A percentile compares a stretch with the other conserved stretches of the same genome.
phyloP scores from a whole-genome alignment of 225 moss, liverwort and hornwort genomes.

The Asterella californica region DNA sequence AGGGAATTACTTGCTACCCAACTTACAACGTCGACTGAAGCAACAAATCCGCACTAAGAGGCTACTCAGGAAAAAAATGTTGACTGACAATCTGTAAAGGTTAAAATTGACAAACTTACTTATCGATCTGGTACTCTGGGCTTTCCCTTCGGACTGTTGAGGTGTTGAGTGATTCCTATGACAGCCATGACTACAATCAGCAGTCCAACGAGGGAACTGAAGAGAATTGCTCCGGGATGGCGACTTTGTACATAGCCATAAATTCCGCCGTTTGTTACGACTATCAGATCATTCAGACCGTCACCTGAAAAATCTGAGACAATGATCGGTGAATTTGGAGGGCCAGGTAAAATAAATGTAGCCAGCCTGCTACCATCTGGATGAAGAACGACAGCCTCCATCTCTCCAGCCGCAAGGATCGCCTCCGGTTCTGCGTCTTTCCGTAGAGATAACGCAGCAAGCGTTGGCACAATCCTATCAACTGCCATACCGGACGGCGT shows the following conservation, averaged over 20 bases:
- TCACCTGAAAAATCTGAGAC: slow-evolving; percentile 78
- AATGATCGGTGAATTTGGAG: slow-evolving; percentile 52
- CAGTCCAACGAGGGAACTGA: slow-evolving; percentile 71
- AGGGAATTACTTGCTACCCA: not conserved
- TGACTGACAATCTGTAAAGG: not conserved
- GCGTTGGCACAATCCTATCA: slow-evolving; percentile 48
- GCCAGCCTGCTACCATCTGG: slow-evolving; percentile 67
- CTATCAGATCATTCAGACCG: slow-evolving; percentile 70
- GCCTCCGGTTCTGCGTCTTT: slow-evolving; percentile 52
- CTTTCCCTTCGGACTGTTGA: slow-evolving; percentile 65
- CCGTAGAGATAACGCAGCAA: slow-evolving; percentile 60
- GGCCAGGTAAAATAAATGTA: slow-evolving; percentile 50
- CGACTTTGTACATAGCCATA: slow-evolving; percentile 85
- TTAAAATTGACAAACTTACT: not conserved
- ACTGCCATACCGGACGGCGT: slow-evolving; percentile 35
- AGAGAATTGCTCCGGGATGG: slow-evolving; percentile 82
- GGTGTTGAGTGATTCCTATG: slow-evolving; percentile 77
- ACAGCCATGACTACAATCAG: slow-evolving; percentile 80
- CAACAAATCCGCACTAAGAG: not conserved
- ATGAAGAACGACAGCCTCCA: slow-evolving; percentile 70
- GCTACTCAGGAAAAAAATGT: slow-evolving; percentile 5
- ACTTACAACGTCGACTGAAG: not conserved
- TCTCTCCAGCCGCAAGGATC: slow-evolving; percentile 76
- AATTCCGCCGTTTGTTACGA: slow-evolving; percentile 54
- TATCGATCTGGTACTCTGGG: slow-evolving; percentile 50